Conservation (phyloP, 345 rosid genomes). For the Nephelium lappaceum region DNA sequence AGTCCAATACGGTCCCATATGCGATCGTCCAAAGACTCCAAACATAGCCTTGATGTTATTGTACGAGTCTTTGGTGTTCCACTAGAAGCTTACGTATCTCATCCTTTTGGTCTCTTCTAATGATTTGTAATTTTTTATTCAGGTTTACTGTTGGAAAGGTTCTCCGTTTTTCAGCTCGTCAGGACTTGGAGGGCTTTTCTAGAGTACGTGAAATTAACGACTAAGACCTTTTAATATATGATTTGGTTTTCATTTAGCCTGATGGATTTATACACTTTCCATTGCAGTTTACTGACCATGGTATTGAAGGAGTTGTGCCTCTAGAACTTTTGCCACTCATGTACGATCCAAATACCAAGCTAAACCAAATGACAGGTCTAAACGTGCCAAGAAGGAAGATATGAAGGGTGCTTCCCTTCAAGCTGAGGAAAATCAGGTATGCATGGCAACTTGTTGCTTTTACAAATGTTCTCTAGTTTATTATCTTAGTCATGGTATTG, state of each 20-base stretch:
- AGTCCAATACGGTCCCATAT: too few species aligned
- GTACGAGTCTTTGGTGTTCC: not conserved
- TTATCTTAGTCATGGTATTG: not conserved
- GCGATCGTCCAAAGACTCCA: too few species aligned
- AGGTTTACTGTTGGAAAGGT: constrained; percentile 99
- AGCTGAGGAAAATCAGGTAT: constrained; percentile 72
- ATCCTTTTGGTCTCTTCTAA: not conserved
- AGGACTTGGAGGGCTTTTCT: constrained; percentile 96
- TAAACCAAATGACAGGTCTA: constrained; percentile 80
- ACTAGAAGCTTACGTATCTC: not conserved
- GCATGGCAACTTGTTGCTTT: constrained; percentile 9
- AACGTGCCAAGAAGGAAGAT: constrained; percentile 92
- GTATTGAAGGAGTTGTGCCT: constrained; percentile 97
- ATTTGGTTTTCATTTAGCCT: not conserved
- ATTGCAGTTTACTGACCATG: constrained; percentile 89
- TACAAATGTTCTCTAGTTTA: not conserved
- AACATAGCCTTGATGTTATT: not conserved
- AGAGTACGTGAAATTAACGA: constrained; percentile 48
- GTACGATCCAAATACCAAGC: constrained; percentile 85
- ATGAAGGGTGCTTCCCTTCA: constrained; percentile 55
- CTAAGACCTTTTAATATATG: not conserved
- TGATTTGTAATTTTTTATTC: constrained; percentile 20
- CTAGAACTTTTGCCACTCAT: constrained; percentile 75
- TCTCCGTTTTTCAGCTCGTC: constrained; percentile 89
- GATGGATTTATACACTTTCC: constrained; percentile 7